Evolutionary conservation across 108 stramenopile species (phyloP), one percentile per base, ranked within the genome.

Genomic region (Nitzschia sp.): DNA sequence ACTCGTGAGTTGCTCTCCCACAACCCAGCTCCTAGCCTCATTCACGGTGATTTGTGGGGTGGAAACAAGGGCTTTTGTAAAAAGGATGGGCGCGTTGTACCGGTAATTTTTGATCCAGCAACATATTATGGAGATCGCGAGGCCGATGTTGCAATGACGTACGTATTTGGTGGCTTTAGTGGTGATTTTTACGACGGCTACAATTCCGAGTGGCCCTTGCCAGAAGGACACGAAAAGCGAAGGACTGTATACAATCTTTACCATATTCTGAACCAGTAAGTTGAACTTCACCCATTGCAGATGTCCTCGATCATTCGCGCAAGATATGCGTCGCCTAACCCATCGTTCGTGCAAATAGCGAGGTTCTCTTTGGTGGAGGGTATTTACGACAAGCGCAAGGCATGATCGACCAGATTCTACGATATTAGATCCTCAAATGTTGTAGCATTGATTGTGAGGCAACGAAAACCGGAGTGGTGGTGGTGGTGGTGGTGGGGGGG

Each of bases 21-120:
- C 67, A 66, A 83, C 36, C 83, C 82, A 9, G 34, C 59, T 48
- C 88, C 89, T 18, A 82, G 85, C 26, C 47, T 91, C 15, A 45
- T 94, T 4, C 92, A 94, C 48, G 92, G 92, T 9, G 92, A 94
- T 70, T 63, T 94, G 17, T 94, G 92, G 92, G 85, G 86, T 24
- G 92, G 92, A 26, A 94, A 94, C 68, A 82, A 82, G 46, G 87
- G 87, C 0, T 86, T 79, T 64, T 74, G 77, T 60, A 68, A 71
- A 54, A 75, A 74, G 18, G 62, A 74, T n/a, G 82, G 72, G 4
- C 63, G 60, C 25, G 71, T 83, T 3, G 48, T 79, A 0, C 89
- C 89, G 18, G 85, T 82, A 24, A 90, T 93, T 28, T 93, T 87
- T 74, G 92, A 93, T 74, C 92, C 92, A 9, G 92, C 92, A 4